phyloP scores from a whole-genome alignment of 257 asterid species.

The Forsythia viridissima region DNA sequence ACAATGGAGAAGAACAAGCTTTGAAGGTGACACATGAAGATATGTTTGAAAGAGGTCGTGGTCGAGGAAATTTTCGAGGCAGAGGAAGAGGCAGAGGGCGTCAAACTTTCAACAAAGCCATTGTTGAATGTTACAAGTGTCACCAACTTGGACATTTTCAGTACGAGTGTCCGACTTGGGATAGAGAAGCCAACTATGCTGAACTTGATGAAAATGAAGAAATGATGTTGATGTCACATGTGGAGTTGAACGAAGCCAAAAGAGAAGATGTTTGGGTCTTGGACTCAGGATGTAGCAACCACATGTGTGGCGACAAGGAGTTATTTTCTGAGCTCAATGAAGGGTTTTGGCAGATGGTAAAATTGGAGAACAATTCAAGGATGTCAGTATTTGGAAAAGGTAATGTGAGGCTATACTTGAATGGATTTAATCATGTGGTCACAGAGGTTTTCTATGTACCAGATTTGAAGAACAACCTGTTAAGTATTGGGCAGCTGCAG shows the following conservation, averaged over 20 bases:
- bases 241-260: neutral
- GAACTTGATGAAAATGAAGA: neutral
- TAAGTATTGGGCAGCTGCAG: no score
- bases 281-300: no score
- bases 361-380: neutral
- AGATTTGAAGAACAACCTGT: neutral
- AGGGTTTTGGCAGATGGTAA: neutral
- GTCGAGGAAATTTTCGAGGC: neutral
- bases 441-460: no score
- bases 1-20: neutral
- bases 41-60: no score
- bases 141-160: neutral
- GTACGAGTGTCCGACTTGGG: conserved; percentile 5
- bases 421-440: no score
- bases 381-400: neutral
- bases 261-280: no score
- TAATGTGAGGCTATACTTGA: no score
- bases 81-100: neutral
- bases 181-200: neutral
- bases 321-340: neutral
- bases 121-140: no score
- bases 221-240: neutral
- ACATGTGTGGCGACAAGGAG: neutral
- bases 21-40: no score
- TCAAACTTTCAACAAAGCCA: neutral